Evolutionary conservation across 768 basidiomycete genomes (phyloP).

Genomic region (Hericium coralloides): DNA sequence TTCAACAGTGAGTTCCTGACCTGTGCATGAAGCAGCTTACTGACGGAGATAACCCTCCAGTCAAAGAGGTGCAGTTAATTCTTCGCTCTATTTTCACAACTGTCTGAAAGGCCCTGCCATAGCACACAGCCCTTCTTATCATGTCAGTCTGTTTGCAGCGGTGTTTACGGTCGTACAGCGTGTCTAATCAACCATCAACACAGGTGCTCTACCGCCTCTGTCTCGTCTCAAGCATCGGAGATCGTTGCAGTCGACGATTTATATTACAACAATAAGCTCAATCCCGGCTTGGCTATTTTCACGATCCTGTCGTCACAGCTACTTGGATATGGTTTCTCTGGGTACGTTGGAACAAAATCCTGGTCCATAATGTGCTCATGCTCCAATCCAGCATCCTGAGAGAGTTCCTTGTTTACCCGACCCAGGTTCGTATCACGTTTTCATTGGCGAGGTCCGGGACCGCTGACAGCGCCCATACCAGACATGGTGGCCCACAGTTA

Average conservation of each 20-base stretch:
- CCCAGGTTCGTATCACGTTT: constrained; percentile 1
- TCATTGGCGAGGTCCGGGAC: too few relatives aligned
- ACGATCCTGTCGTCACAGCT: constrained; percentile 31
- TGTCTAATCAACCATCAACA: not conserved
- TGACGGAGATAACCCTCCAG: constrained; percentile 7
- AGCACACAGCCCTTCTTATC: constrained; percentile 16
- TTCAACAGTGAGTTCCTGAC: constrained; percentile 25
- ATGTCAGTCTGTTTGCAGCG: constrained; percentile 8
- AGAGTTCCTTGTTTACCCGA: constrained; percentile 19
- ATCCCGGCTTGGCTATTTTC: constrained; percentile 34
- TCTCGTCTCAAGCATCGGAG: constrained; percentile 24
- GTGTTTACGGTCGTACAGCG: not conserved
- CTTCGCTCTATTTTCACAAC: not conserved
- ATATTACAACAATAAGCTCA: constrained; percentile 29
- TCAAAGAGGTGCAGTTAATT: constrained; percentile 19
- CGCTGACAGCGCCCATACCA: not conserved
- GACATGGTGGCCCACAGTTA: constrained; percentile 9
- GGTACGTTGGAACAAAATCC: constrained; percentile 4
- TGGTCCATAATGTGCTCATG: too few relatives aligned
- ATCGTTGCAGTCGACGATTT: constrained; percentile 24
- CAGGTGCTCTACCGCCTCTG: constrained; percentile 22
- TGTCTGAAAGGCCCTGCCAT: not conserved
- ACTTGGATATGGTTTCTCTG: constrained; percentile 33
- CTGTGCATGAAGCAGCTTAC: not conserved
- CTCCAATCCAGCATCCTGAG: constrained; percentile 11